Evolutionary conservation across 1,139 yeast genomes (phyloP).

Genomic region (Yamadazyma friedrichii): DNA sequence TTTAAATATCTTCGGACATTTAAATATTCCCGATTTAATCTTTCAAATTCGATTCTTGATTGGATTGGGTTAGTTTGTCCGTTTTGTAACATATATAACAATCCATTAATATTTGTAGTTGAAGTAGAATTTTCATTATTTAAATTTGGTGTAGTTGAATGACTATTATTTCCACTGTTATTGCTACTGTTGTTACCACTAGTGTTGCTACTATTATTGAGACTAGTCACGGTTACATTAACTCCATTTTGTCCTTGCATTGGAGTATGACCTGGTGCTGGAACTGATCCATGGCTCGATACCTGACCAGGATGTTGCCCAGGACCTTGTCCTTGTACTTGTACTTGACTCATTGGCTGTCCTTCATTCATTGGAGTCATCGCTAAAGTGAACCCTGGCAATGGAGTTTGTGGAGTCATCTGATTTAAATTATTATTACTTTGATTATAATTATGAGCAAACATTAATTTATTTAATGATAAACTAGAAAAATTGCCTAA

Average conservation of each 20-base stretch:
- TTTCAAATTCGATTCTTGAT: conserved; percentile 71
- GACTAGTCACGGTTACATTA: conserved; percentile 1
- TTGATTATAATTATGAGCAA: conserved; percentile 33
- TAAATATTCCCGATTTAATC: conserved; percentile 69
- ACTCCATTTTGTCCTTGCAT: conserved; percentile 2
- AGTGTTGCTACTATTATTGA: conserved; percentile 2
- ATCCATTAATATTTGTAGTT: conserved; percentile 28
- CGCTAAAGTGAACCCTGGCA: conserved; percentile 5
- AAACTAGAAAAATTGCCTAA: conserved; percentile 41
- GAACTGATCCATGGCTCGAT: background rate
- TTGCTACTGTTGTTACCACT: conserved; percentile 1
- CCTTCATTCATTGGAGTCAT: conserved; percentile 6
- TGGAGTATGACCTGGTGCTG: background rate
- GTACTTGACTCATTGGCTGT: background rate
- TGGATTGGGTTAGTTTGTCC: conserved; percentile 52
- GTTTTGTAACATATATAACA: conserved; percentile 31
- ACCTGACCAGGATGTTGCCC: background rate
- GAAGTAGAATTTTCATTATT: conserved; percentile 13
- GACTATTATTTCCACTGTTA: conserved; percentile 1
- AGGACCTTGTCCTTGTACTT: background rate
- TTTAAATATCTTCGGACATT: conserved; percentile 67
- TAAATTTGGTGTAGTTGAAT: background rate
- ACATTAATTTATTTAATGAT: conserved; percentile 49
- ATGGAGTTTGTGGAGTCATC: conserved; percentile 13
- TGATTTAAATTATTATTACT: conserved; percentile 27